A percentile compares a stretch with the other conserved stretches of the same genome.
Conservation (phyloP, 169 alveolate species). For the Theileria equi region DNA sequence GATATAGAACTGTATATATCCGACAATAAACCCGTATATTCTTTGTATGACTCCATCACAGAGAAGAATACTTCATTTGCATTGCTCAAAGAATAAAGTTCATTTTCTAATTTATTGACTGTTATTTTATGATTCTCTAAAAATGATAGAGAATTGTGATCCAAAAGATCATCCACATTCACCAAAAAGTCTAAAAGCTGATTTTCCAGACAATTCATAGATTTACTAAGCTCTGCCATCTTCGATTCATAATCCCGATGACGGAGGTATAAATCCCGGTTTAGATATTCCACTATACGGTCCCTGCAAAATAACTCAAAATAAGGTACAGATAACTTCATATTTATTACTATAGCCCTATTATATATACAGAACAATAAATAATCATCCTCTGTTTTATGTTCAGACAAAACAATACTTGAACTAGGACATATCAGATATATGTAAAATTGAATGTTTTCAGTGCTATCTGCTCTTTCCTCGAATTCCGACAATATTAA, state of each 20-base stretch:
- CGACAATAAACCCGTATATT: slow-evolving; percentile 87
- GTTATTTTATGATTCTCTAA: slow-evolving; percentile 87
- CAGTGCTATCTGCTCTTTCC: neutral
- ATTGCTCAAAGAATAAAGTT: slow-evolving; percentile 89
- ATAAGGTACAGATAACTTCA: slow-evolving; percentile 81
- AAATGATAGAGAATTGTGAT: slow-evolving; percentile 86
- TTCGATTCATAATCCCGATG: slow-evolving; percentile 84
- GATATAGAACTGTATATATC: slow-evolving; percentile 80
- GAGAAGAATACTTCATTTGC: slow-evolving; percentile 90
- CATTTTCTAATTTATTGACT: slow-evolving; percentile 88
- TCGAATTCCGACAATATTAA: slow-evolving; percentile 12
- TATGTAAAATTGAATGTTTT: slow-evolving; percentile 3
- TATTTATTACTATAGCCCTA: slow-evolving; percentile 83
- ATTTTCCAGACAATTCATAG: slow-evolving; percentile 94
- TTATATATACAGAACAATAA: slow-evolving; percentile 77
- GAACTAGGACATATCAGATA: too few species aligned
- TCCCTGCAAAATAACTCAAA: slow-evolving; percentile 90
- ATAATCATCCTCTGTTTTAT: slow-evolving; percentile 47
- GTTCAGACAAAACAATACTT: slow-evolving; percentile 6
- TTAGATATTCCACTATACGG: slow-evolving; percentile 93
- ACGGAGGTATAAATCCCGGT: slow-evolving; percentile 92
- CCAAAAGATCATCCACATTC: slow-evolving; percentile 95
- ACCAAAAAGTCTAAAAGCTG: slow-evolving; percentile 94
- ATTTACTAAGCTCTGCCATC: slow-evolving; percentile 89
- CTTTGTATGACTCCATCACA: slow-evolving; percentile 82